Evolutionary conservation across 2,329 filamentous ascomycete species (phyloP), one percentile per base, ranked within the genome.

Genomic region (Monosporascus sp.): DNA sequence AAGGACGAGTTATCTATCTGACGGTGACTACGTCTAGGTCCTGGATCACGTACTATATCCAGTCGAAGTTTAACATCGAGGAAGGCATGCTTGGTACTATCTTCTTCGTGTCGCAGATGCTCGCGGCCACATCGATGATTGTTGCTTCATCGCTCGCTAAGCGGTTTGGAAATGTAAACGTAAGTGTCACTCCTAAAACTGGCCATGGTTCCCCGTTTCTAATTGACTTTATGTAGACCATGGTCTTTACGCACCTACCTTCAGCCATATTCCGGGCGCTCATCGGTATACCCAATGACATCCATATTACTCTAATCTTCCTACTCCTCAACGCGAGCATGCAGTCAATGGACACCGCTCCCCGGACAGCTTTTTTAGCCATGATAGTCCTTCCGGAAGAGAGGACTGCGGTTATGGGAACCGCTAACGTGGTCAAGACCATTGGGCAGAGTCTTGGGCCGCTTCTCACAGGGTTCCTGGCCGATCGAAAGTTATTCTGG

Each of bases 161-260:
- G 27, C 72, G 80, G 5, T 70, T 84, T 38, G 82, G 82, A 6
- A 81, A 91, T 37, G 79, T 90, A 45, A 84, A 85, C 59, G 82
- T 86, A 54, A 74, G 83, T 47, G 78, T 80, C 17, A 73, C 78
- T 63, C 64, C 26, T 52, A 37, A 34, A 69, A 47, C 47, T 62
- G 61, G 5, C 59, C 61, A 59, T 63, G 22, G 61, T 45, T 51
- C 54, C 63, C 6, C 56, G 63, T 57, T 60, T 57, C 24, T 54
- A 20, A 22, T 50, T 55, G 59, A 53, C 6, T 52, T 5, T 19
- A n/a, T 17, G 1, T 56, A 84, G 75, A 89, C 86, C 1, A 90
- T 90, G 87, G 85, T 88, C 8, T 87, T 88, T 63, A 89, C 86
- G 0, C 86, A 90, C 60, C 73, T 90, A 0, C 87, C 87, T 0